phyloP scores from a whole-genome alignment of 805 yeast genomes.

The Teunomyces pallodes region DNA sequence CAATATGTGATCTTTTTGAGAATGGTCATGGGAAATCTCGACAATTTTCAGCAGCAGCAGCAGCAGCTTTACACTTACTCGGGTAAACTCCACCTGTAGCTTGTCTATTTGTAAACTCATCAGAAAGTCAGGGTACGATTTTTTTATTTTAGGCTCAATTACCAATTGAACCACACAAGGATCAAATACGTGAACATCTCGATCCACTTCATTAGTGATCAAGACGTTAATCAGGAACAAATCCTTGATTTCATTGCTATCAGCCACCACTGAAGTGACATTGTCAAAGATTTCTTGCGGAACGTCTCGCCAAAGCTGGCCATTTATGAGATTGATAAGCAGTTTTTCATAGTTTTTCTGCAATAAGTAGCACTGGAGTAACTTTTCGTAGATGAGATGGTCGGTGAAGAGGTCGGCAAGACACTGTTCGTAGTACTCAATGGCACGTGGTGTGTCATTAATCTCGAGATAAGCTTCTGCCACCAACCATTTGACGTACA shows the following conservation, averaged over 20 bases:
- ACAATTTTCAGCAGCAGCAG: background rate
- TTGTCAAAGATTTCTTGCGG: background rate
- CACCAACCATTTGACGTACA: conserved; percentile 45
- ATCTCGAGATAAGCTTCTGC: conserved; percentile 44
- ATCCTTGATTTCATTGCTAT: background rate
- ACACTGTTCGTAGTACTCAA: conserved; percentile 16
- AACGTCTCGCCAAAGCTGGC: conserved; percentile 4
- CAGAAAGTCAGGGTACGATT: background rate
- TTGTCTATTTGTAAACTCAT: background rate
- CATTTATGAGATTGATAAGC: conserved; percentile 2
- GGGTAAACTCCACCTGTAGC: background rate
- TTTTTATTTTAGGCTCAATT: background rate
- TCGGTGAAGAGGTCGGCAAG: conserved; percentile 10
- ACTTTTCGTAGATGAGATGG: conserved; percentile 28
- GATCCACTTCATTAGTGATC: conserved; percentile 5
- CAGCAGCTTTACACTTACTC: background rate
- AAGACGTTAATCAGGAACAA: conserved; percentile 17
- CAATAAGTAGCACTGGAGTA: conserved; percentile 38
- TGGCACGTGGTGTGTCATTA: conserved; percentile 13
- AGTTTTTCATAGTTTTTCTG: conserved; percentile 18
- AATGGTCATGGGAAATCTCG: background rate
- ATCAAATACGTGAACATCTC: conserved; percentile 6
- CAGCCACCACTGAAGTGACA: background rate
- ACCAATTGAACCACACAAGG: conserved; percentile 6
- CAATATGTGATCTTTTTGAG: background rate